Base-by-base conservation (phyloP, 106 monocot species). In the Alisma plantagoaquatica region DNA sequence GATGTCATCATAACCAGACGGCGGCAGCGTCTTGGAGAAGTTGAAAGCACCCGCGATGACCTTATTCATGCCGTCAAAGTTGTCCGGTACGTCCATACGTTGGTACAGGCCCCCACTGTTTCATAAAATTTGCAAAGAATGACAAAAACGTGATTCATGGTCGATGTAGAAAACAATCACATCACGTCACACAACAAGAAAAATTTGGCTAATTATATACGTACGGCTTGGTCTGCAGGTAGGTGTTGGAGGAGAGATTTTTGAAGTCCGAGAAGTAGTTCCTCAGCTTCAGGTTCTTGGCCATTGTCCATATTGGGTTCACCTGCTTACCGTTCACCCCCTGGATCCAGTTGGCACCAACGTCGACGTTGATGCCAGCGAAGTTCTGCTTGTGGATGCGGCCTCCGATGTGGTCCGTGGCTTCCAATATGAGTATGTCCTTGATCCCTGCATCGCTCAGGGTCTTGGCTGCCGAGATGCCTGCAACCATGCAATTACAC, bases 331-430 rank as follows among this genome's bases (percentile, higher is more conserved):
- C 84, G 27, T 73, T 73, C 10, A 91, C 75, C 12, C 91, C 91
- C 24, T 91, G 77, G 2, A 91, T 78, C 91, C 84, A 91, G 67
- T 81, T 91, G 12, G 91, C 91, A 3, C 91, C 91, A 17, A 49
- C 54, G 67, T 91, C 91, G 12, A 91, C 70, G 20, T 68, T 73
- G 43, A 91, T 0, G 7, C 81, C 91, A 6, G 64, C 77, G 47
- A 91, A 85, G 21, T 62, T 43, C 1, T 48, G 29, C 70, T 91
- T 80, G 53, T 57, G 69, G 7, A 91, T 85, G 11, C 91, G 77
- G 28, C 91, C 91, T 2, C 91, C 91, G 21, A 91, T 75, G 44
- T 29, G 77, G 29, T 73, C 54, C n/a, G 91, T 91, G 22, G 73
- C 91, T 72, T 91, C 91, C 0, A 84, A 67, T 23, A 91, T 76